A percentile compares a stretch with the other conserved stretches of the same genome.
phyloP scores from a whole-genome alignment of 1,139 yeast species.

The Pichia sp. region DNA sequence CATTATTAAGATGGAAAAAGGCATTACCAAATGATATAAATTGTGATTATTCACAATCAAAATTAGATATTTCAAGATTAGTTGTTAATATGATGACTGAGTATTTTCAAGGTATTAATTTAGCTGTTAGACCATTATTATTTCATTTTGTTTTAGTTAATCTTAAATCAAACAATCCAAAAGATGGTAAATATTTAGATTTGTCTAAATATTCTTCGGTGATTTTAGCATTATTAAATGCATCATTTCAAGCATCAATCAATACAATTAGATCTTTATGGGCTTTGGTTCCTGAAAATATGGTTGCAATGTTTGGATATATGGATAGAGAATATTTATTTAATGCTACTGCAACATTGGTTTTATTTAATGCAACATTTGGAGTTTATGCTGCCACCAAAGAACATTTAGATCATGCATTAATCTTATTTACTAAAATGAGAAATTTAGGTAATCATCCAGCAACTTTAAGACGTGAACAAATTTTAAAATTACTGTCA shows the following conservation, averaged over 20 bases:
- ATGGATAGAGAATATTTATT: constrained; percentile 84
- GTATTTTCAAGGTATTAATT: constrained; percentile 77
- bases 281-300: constrained; percentile 66
- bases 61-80: constrained; percentile 56
- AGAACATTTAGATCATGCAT: constrained; percentile 68
- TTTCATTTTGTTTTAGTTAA: constrained; percentile 76
- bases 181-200: constrained; percentile 47
- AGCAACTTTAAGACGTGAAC: constrained; percentile 69
- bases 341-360: constrained; percentile 73
- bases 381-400: constrained; percentile 76
- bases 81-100: constrained; percentile 79
- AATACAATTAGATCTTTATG: constrained; percentile 70
- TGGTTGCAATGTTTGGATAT: constrained; percentile 82
- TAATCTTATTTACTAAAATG: constrained; percentile 66
- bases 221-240: constrained; percentile 62
- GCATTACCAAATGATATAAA: constrained; percentile 57
- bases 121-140: constrained; percentile 74
- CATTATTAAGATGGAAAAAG: constrained; percentile 65
- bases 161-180: constrained; percentile 37
- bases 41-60: constrained; percentile 55
- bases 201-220: constrained; percentile 63
- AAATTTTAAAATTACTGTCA: constrained; percentile 55
- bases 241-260: constrained; percentile 79
- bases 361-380: constrained; percentile 72
- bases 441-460: constrained; percentile 72